Percentiles rank a stretch among this genome's conserved stretches.
Evolutionary conservation across 2,329 filamentous ascomycete species (phyloP).

Genomic region (Achaetomium macrosporum): DNA sequence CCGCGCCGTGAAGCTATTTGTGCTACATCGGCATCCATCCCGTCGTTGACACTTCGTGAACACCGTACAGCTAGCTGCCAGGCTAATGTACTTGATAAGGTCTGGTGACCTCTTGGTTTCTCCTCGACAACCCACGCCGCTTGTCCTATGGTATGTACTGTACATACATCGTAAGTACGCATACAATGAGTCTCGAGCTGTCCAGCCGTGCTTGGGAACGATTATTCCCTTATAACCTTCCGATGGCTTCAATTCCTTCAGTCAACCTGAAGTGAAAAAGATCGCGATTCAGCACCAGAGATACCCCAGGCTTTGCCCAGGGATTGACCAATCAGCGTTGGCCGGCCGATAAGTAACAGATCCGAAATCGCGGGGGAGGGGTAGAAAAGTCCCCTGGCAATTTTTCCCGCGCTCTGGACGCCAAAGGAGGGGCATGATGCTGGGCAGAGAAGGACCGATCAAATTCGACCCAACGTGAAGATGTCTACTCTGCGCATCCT

Average conservation of each 20-base stretch:
- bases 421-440: slow-evolving; percentile 13
- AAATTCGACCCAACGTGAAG: slow-evolving; percentile 15
- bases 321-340: slow-evolving; percentile 20
- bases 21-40: background rate
- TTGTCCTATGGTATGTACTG: too few relatives aligned
- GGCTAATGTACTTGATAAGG: background rate
- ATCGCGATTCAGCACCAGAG: too few relatives aligned
- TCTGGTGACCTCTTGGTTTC: background rate
- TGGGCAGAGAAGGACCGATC: slow-evolving; percentile 8
- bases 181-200: too few relatives aligned
- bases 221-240: too few relatives aligned
- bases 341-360: slow-evolving; percentile 7
- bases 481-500: slow-evolving; percentile 57
- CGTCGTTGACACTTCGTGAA: too few relatives aligned
- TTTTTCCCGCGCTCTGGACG: slow-evolving; percentile 12
- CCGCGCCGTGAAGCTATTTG: background rate
- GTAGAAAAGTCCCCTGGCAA: slow-evolving; percentile 12
- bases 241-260: too few relatives aligned
- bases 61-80: background rate
- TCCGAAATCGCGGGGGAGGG: slow-evolving; percentile 24
- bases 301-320: background rate
- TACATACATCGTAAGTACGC: too few relatives aligned
- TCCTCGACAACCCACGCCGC: too few relatives aligned
- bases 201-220: too few relatives aligned
- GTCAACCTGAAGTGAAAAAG: too few relatives aligned